Base-by-base conservation (phyloP, 345 rosid genomes). In the Euphorbia lathyris region DNA sequence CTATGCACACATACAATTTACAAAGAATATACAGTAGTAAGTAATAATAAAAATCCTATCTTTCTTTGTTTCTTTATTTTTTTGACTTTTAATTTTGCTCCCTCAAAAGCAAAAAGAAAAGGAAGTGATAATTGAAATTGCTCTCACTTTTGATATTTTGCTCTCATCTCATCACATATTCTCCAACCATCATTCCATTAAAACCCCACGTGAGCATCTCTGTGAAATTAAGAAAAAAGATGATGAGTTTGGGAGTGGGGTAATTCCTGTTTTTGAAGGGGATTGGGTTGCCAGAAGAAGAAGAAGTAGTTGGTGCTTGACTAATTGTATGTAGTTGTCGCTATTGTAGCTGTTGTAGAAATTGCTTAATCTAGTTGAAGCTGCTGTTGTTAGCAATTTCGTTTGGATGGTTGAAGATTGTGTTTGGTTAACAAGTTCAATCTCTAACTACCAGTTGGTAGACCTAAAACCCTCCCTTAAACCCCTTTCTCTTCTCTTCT, bases 361-460 rank as follows among this genome's bases (percentile, higher is more conserved):
- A 52, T 55, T 69, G 74, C 30, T 78, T 69, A 52, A 55, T 38
- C 45, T 64, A 34, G 23, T 43, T 70, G 45, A 50, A 57, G 67
- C 17, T 69, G 43, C 22, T 64, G 75, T 51, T 71, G 70, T 14
- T 72, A 25, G 66, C 8, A 65, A 74, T 71, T 26, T 48, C 13
- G 2, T 19, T 66, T 63, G 63, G 79, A 73, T 74, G 82, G 83
- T 74, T 79, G 78, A 64, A 65, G 78, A 59, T 56, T 71, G 69
- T 73, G 80, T 86, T 83, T 88, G 88, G 93, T 90, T 83, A 74
- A 83, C 81, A 85, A 79, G 85, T 80, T 85, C 86, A 79, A 85
- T 91, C 90, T 76, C 80, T 86, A 79, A 88, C 88, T 27, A 94
- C 92, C 90, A 92, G 99, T 88, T 86, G 97, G 99, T 90, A 69